Base-by-base conservation (phyloP, 192 early-diverging fungal species). In the Jimgerdemannia flammicorona region DNA sequence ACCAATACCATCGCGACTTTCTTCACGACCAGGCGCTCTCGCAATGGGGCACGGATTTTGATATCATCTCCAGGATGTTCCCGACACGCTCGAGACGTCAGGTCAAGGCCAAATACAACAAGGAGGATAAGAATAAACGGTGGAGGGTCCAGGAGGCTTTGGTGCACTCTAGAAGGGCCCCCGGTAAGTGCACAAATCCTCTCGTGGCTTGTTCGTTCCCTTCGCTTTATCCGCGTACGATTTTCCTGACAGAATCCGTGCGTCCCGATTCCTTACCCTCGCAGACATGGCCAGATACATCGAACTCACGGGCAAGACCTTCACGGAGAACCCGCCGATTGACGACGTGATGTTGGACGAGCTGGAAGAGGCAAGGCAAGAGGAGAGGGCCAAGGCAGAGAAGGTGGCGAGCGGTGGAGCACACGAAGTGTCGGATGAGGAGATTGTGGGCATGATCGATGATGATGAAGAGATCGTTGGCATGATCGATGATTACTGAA, bases 21-120 rank as follows among this genome's bases (percentile, higher is more conserved):
- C 8, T 59, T 59, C 49, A 14, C 14, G 49, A 14, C n/a, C 39
- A 82, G 81, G 72, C 73, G 4, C 14, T 82, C 4, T 63, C 77
- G 18, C 75, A 79, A 11, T 82, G 74, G 75, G 81, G 81, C 9
- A 82, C 81, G 17, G 81, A 82, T 72, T 82, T 82, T 42, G 74
- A 82, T 54, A 82, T 79, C 75, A 76, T 82, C 17, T 64, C 77
- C 29, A 70, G 54, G 0, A 18, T 82, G 18, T 41, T 82, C 3
- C 77, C 77, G 10, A 70, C 66, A 9, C 44, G 81, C 65, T 73
- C 72, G 11, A 64, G 81, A 40, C 66, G 29, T n/a, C 74, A 79
- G 42, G 44, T 82, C 20, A 77, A 77, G 29, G n/a, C 76, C 39
- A 82, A 82, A 43, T 82, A 72, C 64, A 78, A 67, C 49, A 64